Percentiles rank a stretch among this genome's conserved stretches.
These are phyloP conservation scores for Dactylellina sp. DNA, from an alignment of 2,329 filamentous ascomycete species.

Conservation along the genomic window DNA sequence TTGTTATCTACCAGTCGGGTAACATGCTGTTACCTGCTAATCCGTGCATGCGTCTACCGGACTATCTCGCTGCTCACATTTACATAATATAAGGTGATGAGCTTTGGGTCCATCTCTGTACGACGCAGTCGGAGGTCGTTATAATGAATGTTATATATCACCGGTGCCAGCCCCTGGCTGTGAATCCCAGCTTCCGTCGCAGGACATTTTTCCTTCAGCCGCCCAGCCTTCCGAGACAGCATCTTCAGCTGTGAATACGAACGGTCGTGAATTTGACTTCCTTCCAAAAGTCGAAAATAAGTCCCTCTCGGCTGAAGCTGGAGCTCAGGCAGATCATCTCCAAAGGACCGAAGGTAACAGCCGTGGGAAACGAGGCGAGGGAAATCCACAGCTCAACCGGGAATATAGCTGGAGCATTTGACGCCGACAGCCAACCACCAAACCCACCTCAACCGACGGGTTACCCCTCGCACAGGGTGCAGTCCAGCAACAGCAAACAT, in stretches of 20 bases:
- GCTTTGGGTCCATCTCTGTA: neutral
- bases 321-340: neutral
- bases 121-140: neutral
- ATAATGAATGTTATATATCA: conserved; percentile 11
- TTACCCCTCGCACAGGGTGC: too few species aligned
- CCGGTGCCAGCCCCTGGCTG: conserved; percentile 6
- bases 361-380: conserved; percentile 16
- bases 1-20: conserved; percentile 38
- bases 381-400: neutral
- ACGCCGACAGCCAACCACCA: neutral
- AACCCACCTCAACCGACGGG: too few species aligned
- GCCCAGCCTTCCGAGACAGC: neutral
- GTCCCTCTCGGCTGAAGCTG: neutral
- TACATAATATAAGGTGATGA: neutral
- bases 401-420: neutral
- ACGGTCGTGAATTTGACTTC: neutral
- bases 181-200: conserved; percentile 9
- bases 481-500: too few species aligned
- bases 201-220: neutral
- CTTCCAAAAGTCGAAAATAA: neutral
- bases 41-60: conserved; percentile 1
- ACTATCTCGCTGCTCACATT: neutral
- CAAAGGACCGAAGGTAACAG: neutral
- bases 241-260: neutral
- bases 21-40: conserved; percentile 2